Evolutionary conservation across 192 early-diverging fungal genomes (phyloP).

Genomic region (Gryganskiella cystojenkinii): DNA sequence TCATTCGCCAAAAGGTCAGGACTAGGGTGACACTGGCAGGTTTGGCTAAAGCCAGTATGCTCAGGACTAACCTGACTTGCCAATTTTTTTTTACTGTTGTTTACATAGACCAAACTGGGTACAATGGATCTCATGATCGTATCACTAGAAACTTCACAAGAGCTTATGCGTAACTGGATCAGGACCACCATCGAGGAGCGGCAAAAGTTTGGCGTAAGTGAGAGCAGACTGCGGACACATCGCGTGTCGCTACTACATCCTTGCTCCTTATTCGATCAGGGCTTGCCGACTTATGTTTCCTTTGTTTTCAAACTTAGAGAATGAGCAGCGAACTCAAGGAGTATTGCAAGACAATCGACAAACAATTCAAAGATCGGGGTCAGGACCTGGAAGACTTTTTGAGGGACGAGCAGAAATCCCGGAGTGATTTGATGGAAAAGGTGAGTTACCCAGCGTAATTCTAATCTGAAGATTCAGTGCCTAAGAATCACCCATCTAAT

Average conservation of each 20-base stretch:
- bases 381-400: conserved; percentile 17
- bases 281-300: too few species aligned
- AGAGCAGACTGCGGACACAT: too few species aligned
- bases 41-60: too few species aligned
- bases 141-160: conserved; percentile 18
- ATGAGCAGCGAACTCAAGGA: conserved; percentile 16
- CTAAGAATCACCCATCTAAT: not conserved
- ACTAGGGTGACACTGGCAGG: not conserved
- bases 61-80: too few species aligned
- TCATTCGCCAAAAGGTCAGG: conserved; percentile 22
- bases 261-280: too few species aligned
- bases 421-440: conserved; percentile 33
- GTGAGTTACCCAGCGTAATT: not conserved
- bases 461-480: not conserved
- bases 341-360: conserved; percentile 4
- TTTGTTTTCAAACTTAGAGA: not conserved
- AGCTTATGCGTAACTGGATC: conserved; percentile 30
- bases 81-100: not conserved
- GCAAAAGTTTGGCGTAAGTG: conserved; percentile 16
- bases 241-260: too few species aligned
- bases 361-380: conserved; percentile 27
- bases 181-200: conserved; percentile 39
- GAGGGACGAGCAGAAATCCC: conserved; percentile 8
- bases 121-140: conserved; percentile 25
- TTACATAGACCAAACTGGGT: conserved; percentile 41